phyloP scores from a whole-genome alignment of 139 green algal genomes.

The Tetradesmus lagerheimii region DNA sequence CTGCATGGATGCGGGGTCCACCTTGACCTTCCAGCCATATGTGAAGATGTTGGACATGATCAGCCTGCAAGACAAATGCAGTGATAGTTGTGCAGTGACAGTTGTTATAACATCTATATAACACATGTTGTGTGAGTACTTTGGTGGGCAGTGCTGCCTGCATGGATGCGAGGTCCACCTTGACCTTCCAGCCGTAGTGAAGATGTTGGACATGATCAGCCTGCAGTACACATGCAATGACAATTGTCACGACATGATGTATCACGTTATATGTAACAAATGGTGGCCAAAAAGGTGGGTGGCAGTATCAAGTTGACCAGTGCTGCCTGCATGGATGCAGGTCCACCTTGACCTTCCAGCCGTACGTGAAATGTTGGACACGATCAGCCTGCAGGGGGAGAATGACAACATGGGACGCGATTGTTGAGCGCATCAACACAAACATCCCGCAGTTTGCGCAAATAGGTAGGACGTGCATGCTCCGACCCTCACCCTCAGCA shows the following conservation, averaged over 20 bases:
- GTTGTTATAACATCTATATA: neutral
- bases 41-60: constrained; percentile 41
- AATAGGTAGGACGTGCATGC: no score
- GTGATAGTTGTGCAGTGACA: neutral
- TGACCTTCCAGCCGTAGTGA: constrained; percentile 27
- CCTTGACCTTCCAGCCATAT: neutral
- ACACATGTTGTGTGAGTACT: no score
- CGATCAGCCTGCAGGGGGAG: neutral
- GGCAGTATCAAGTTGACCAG: no score
- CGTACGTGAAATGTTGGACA: constrained; percentile 36
- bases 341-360: constrained; percentile 8
- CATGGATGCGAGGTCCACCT: neutral
- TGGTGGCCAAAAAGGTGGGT: no score
- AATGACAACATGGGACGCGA: no score
- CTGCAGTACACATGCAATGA: neutral
- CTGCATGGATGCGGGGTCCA: neutral
- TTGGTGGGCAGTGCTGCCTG: neutral
- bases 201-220: constrained; percentile 37
- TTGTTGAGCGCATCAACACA: neutral
- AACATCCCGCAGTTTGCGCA: no score
- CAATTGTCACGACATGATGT: neutral
- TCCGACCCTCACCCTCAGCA: no score
- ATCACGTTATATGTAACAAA: no score
- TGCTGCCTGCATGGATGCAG: neutral
- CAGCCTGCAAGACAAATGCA: neutral